Conservation (phyloP, 176 grass and related monocot species). For the Avena atlantica region DNA sequence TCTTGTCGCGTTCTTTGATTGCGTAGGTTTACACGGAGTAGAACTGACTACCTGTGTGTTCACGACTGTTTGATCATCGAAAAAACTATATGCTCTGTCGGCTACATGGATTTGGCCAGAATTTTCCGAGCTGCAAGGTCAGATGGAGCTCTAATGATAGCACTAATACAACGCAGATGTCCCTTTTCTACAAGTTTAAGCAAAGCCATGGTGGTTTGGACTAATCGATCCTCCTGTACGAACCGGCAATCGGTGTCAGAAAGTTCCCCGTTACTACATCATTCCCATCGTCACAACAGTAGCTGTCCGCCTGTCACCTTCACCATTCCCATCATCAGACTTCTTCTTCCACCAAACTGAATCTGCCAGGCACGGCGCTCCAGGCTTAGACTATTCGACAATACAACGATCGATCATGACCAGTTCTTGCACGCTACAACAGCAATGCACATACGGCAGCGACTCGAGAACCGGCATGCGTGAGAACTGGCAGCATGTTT, state of each 20-base stretch:
- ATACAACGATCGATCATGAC: neutral
- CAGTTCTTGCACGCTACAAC: neutral
- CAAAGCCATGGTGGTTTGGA: constrained; percentile 46
- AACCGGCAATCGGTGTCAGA: neutral
- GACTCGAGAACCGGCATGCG: neutral
- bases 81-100: neutral
- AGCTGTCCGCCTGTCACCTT: neutral
- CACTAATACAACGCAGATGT: neutral
- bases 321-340: constrained; percentile 19
- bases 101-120: neutral
- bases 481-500: neutral
- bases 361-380: neutral
- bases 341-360: neutral
- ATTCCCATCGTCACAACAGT: neutral
- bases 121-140: too few relatives aligned
- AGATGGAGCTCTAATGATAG: neutral
- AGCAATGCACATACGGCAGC: neutral
- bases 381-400: neutral
- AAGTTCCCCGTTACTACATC: neutral
- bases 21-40: neutral
- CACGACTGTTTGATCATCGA: neutral
- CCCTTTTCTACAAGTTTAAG: constrained; percentile 44
- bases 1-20: neutral
- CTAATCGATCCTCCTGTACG: constrained; percentile 36
- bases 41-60: neutral